Conservation (phyloP, 306 rosid genomes). For the Cucurbita ficifolia region DNA sequence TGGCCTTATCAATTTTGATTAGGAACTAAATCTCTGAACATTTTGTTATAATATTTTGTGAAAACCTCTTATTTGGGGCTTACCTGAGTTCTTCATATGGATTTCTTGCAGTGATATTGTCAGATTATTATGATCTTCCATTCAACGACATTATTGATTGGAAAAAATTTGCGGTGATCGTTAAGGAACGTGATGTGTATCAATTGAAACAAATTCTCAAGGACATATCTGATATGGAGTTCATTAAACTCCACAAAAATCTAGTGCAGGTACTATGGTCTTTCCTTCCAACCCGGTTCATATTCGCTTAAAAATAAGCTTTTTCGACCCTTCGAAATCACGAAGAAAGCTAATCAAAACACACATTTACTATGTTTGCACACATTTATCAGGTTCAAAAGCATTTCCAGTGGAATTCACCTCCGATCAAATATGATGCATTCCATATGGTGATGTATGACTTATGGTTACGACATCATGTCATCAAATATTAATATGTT, state of each 20-base stretch:
- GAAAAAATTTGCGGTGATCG: constrained; percentile 65
- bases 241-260: constrained; percentile 56
- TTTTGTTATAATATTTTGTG: background rate
- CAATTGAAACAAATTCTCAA: constrained; percentile 77
- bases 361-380: background rate
- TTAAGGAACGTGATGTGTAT: constrained; percentile 72
- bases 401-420: constrained; percentile 92
- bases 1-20: background rate
- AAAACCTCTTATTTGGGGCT: background rate
- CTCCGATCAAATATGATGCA: constrained; percentile 62
- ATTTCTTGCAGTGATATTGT: constrained; percentile 68
- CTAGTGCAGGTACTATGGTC: constrained; percentile 40
- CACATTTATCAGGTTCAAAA: constrained; percentile 56
- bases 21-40: background rate
- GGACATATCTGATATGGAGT: constrained; percentile 45
- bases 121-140: constrained; percentile 87
- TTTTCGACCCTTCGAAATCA: background rate
- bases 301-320: too few species aligned
- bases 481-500: constrained; percentile 45
- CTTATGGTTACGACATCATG: constrained; percentile 84
- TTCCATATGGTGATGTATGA: constrained; percentile 96
- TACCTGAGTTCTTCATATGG: constrained; percentile 15
- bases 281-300: background rate
- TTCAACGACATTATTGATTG: constrained; percentile 91
- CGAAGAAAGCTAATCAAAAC: background rate